Evolutionary conservation across 208 protist genomes (phyloP), one percentile per base, ranked within the genome.

Genomic region (Kentomonas sorsogonicus): DNA sequence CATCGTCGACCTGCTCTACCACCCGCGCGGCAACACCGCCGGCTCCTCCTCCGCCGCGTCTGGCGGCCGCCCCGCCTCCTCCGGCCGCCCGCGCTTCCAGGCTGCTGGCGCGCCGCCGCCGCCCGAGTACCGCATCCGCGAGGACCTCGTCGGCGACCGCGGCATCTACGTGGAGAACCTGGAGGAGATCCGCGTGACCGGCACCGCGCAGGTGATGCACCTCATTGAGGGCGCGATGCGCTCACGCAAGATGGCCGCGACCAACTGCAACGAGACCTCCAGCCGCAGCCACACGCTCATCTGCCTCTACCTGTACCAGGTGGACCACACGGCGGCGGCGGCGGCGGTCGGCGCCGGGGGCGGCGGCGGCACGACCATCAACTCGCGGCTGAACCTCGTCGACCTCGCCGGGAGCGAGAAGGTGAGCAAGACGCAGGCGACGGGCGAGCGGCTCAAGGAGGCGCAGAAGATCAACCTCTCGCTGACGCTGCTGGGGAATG

Each of bases 381-480:
- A 25, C 41, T 79, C 64, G 36, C 55, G 65, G 23, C 65, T 96
- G 3, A 78, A 76, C 50, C 64, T 95, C 18, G 82, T 89, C 13
- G 91, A 96, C 75, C 69, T 96, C 26, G 88, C 91, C 13, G 91
- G 91, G 20, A 85, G 69, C 31, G 91, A 96, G 65, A 74, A 79
- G 25, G 59, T 87, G 7, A 69, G 64, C 41, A 72, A 78, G 44
- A 79, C 81, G 20, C 64, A 85, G 30, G 79, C 70, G 16, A 50
- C 67, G 10, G 72, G 83, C 30, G 40, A 77, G 4, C 61, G 66
- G 22, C 64, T 83, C 18, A 64, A 69, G 57, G 77, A 80, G 54
- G 81, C 73, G n/a, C 64, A 73, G 43, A 66, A 77, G 20, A 96
- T 96, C 69, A 96, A 96, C 60, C 66, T 83, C 23, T 92, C 82